Percentiles rank a stretch among this genome's conserved stretches.
These are phyloP conservation scores for Stemphylium vesicarium DNA, from an alignment of 2,329 filamentous ascomycete species.

Conservation along the genomic window DNA sequence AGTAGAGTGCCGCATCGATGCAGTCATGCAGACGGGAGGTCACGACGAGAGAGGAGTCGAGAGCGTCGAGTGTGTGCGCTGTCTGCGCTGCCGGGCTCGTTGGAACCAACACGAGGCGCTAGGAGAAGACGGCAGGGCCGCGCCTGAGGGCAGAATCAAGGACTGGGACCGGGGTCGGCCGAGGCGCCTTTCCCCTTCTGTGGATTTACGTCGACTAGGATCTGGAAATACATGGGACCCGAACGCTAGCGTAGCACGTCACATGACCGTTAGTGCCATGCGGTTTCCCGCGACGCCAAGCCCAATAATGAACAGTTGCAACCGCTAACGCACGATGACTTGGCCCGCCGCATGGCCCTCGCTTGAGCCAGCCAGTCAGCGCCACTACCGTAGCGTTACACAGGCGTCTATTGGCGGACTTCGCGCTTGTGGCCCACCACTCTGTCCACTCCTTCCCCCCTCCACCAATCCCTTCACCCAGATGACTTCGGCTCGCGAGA, in stretches of 20 bases:
- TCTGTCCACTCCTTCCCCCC: constrained; percentile 14
- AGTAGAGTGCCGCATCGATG: constrained; percentile 12
- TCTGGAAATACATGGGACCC: constrained; percentile 10
- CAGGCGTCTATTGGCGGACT: constrained; percentile 34
- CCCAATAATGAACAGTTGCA: constrained; percentile 12
- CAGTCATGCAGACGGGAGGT: constrained; percentile 20
- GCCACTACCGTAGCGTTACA: constrained; percentile 20
- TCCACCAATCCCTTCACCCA: constrained; percentile 7
- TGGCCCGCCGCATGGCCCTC: constrained; percentile 17
- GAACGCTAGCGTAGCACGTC: constrained; percentile 11
- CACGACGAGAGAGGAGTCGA: constrained; percentile 1
- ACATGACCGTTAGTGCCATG: constrained; percentile 31
- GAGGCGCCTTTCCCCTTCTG: constrained; percentile 13
- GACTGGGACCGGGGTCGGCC: constrained; percentile 26
- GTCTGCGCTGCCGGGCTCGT: constrained; percentile 3
- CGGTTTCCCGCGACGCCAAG: constrained; percentile 19
- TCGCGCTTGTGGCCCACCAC: constrained; percentile 25
- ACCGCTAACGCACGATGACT: constrained; percentile 25
- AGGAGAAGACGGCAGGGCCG: constrained; percentile 23
- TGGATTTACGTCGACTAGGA: constrained; percentile 14
- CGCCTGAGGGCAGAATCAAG: constrained; percentile 23
- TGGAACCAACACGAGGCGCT: constrained; percentile 20
- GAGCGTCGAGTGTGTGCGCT: constrained; percentile 8
- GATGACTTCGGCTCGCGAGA: constrained; percentile 11
- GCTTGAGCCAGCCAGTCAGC: constrained; percentile 27